A percentile compares a stretch with the other conserved stretches of the same genome.
Evolutionary conservation across 176 grass and related monocot species (phyloP).

Genomic region (Aegilops sharonensis): DNA sequence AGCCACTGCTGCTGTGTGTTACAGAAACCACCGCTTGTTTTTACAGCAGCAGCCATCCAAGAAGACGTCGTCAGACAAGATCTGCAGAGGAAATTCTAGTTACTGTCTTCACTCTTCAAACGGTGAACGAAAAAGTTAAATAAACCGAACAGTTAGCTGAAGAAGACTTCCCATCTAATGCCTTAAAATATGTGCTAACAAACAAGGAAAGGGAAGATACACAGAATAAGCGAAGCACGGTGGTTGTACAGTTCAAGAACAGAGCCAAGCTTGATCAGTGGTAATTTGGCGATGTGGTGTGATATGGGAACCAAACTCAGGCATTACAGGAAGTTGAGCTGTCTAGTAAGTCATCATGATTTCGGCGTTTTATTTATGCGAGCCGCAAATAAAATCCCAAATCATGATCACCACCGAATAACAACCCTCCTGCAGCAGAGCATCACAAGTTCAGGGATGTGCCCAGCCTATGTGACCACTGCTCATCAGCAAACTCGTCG

Average conservation of each 20-base stretch:
- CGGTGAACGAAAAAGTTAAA: neutral
- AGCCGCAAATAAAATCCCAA: neutral
- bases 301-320: neutral
- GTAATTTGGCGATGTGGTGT: neutral
- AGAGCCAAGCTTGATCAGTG: neutral
- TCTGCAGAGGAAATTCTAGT: slow-evolving; percentile 13
- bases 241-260: neutral
- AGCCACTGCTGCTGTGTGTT: slow-evolving; percentile 13
- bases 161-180: neutral
- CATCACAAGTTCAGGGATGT: neutral
- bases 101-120: slow-evolving; percentile 2
- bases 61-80: neutral
- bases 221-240: neutral
- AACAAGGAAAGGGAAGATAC: neutral
- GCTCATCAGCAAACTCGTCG: neutral
- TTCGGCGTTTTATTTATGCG: neutral
- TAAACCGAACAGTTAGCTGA: neutral
- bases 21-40: slow-evolving; percentile 8
- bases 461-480: neutral
- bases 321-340: neutral
- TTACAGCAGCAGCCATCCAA: slow-evolving; percentile 42
- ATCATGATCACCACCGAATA: neutral
- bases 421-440: neutral
- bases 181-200: neutral
- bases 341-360: neutral